phyloP scores from a whole-genome alignment of 495 filamentous ascomycete species.

The Tuber magnatum region DNA sequence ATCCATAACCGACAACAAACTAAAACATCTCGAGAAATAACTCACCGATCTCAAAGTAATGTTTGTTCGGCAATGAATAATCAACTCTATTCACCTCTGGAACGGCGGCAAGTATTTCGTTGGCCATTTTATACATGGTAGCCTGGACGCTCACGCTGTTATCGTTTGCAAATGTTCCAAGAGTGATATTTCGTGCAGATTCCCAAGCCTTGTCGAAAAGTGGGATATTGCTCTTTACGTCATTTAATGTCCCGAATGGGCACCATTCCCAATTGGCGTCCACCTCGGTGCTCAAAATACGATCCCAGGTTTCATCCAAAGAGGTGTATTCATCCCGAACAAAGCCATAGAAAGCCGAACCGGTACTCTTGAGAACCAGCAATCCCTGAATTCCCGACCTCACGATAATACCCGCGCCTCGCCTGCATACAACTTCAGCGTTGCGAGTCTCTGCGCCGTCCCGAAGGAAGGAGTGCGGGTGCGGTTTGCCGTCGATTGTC shows the following conservation, averaged over 20 bases:
- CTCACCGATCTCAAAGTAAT: constrained; percentile 96
- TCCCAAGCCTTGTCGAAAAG: constrained; percentile 74
- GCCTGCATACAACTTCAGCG: constrained; percentile 52
- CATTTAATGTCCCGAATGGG: constrained; percentile 56
- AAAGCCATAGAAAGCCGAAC: constrained; percentile 92
- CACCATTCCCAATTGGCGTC: constrained; percentile 81
- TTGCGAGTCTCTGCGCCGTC: constrained; percentile 81
- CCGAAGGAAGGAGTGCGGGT: constrained; percentile 93
- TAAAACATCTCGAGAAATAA: constrained; percentile 15
- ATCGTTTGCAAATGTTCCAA: constrained; percentile 88
- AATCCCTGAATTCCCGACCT: constrained; percentile 65
- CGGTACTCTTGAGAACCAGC: constrained; percentile 92
- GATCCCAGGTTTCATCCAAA: constrained; percentile 82
- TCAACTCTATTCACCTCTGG: constrained; percentile 64
- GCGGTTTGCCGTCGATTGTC: constrained; percentile 74
- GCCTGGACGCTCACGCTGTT: constrained; percentile 87
- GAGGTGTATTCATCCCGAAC: constrained; percentile 87
- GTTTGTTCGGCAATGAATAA: constrained; percentile 91
- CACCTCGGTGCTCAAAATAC: constrained; percentile 89
- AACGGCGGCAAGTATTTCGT: constrained; percentile 71
- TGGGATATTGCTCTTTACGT: constrained; percentile 56
- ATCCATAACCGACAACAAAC: neutral
- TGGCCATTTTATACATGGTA: constrained; percentile 97
- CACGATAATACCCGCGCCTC: constrained; percentile 58
- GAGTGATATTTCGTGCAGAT: constrained; percentile 67